phyloP scores from a whole-genome alignment of 1,284 basidiomycete genomes.

The Naganishia liquefaciens region DNA sequence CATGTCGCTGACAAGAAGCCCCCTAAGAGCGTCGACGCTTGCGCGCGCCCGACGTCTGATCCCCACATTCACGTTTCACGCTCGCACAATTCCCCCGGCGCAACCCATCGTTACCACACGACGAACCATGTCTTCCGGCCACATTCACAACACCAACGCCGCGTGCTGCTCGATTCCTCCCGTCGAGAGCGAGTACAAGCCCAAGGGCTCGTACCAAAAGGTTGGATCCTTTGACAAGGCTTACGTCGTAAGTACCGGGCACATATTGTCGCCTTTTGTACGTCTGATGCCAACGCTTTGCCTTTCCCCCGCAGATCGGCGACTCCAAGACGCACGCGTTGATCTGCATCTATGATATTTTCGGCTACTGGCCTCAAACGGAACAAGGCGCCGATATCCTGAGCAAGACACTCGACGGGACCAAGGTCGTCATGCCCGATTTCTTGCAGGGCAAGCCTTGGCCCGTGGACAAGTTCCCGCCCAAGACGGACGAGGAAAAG shows the following conservation, averaged over 20 bases:
- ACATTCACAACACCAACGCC: constrained; percentile 30
- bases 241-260: constrained; percentile 46
- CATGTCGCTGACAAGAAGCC: too few relatives aligned
- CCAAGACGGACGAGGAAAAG: constrained; percentile 32
- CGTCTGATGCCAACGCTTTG: too few relatives aligned
- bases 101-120: background rate
- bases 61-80: background rate
- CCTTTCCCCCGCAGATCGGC: constrained; percentile 27
- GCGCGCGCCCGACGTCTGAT: background rate
- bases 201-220: constrained; percentile 54
- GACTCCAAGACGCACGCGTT: constrained; percentile 45
- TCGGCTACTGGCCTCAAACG: constrained; percentile 56
- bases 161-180: constrained; percentile 58
- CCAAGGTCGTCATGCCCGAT: constrained; percentile 56
- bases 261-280: too few relatives aligned
- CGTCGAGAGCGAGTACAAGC: constrained; percentile 56
- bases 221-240: constrained; percentile 49
- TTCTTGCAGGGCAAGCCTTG: constrained; percentile 43
- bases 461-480: constrained; percentile 31
- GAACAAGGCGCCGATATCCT: constrained; percentile 54
- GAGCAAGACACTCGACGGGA: constrained; percentile 45
- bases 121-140: constrained; percentile 17
- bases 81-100: background rate
- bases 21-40: too few relatives aligned
- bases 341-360: constrained; percentile 48